Conservation (phyloP, 2,329 filamentous ascomycete species). For the Septoria petroselini region DNA sequence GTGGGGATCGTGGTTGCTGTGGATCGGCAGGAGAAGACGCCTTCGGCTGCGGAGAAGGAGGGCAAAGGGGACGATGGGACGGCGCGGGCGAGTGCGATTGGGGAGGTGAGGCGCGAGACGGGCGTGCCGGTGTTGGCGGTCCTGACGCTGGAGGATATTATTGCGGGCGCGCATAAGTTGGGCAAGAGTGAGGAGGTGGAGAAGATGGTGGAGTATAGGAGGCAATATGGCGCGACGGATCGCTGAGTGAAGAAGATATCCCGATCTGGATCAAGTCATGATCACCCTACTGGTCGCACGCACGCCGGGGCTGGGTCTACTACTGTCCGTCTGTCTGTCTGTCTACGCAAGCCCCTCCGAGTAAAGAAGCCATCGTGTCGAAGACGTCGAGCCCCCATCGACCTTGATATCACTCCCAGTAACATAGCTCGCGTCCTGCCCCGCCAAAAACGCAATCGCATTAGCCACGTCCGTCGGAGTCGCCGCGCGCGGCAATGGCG, state of each 20-base stretch:
- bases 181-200: constrained; percentile 47
- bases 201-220: constrained; percentile 70
- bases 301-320: no score
- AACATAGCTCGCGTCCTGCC: constrained; percentile 1
- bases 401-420: constrained; percentile 14
- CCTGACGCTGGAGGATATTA: constrained; percentile 76
- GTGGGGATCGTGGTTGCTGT: constrained; percentile 85
- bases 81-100: constrained; percentile 75
- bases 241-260: constrained; percentile 14
- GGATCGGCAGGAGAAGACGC: constrained; percentile 81
- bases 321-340: neutral
- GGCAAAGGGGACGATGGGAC: constrained; percentile 60
- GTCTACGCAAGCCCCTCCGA: neutral
- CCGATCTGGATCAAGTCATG: no score
- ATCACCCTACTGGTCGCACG: no score
- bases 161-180: constrained; percentile 45
- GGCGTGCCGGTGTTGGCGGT: constrained; percentile 81
- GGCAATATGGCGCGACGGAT: constrained; percentile 37
- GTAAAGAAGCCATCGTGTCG: neutral
- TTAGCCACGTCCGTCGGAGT: constrained; percentile 13
- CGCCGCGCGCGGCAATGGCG: constrained; percentile 3
- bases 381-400: constrained; percentile 12
- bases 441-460: constrained; percentile 11
- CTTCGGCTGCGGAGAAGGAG: constrained; percentile 46
- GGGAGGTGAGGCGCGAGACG: constrained; percentile 78